Base-by-base conservation (phyloP, 1,284 basidiomycete genomes). In the Sutorius eximius region DNA sequence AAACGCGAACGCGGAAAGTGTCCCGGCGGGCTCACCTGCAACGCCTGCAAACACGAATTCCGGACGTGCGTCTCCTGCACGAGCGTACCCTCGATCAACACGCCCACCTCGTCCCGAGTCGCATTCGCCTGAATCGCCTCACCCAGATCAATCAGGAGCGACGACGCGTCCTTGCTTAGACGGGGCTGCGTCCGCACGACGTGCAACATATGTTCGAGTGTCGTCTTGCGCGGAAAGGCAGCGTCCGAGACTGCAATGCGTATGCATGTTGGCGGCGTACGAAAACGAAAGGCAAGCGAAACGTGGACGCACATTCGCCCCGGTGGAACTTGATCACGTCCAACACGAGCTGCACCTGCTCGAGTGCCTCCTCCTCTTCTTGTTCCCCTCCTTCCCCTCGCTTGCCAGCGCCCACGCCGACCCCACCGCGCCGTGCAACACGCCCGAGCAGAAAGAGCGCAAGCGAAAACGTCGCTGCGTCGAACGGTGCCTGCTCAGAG, bases 51-150 rank as follows among this genome's bases (percentile, higher is more conserved):
- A 65, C 91, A 93, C 5, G 95, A 88, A 61, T 90, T 91, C 37
- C 96, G 83, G 5, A 93, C 92, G 67, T 94, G 91, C 0, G 88
- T 87, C 65, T 99, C 97, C 61, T 95, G 90, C n/a, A 83, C 77
- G 12, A 99, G 79, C 0, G 87, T 89, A 12, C 93, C 92, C 12
- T 72, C 73, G 24, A 98, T 75, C 44, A 99, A 76, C 15, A 84
- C 79, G 5, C 73, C 65, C 3, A 87, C 80, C 69, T 98, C 94
- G 15, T 78, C 78, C 1, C 68, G 65, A 0, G 82, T 82, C 0
- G 89, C 86, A 30, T 80, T 88, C 13, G 78, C 74, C 56, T 86
- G 82, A 53, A 97, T 89, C 0, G 93, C 87, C 68, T 93, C 88
- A 15, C 92, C 93, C 11, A 98, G 75, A 56, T 93, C 89, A 15